These are phyloP conservation scores for Lyophyllum semitale DNA, from an alignment of 768 basidiomycete genomes.

Conservation along the genomic window DNA sequence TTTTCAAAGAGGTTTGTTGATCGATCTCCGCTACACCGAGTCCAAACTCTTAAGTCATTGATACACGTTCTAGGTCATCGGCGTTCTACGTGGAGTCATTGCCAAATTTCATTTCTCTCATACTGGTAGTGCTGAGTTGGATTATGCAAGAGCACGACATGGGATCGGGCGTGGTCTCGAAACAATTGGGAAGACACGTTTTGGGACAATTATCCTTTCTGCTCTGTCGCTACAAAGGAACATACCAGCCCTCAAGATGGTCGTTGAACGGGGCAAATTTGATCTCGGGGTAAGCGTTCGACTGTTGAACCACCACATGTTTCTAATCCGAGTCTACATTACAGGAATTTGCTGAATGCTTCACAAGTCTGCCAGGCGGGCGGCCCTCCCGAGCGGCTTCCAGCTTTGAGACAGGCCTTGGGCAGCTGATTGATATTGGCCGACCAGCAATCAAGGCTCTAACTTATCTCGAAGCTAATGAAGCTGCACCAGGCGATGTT, in stretches of 20 bases:
- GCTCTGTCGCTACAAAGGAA: constrained; percentile 7
- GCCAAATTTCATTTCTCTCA: not conserved
- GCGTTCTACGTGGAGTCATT: not conserved
- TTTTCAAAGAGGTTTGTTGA: constrained; percentile 13
- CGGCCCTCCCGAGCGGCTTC: not conserved
- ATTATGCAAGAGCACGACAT: constrained; percentile 7
- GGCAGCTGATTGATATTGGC: constrained; percentile 9
- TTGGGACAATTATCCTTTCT: constrained; percentile 11
- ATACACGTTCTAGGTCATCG: not conserved
- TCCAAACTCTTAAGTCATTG: not conserved
- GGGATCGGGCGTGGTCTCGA: constrained; percentile 19
- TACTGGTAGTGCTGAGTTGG: constrained; percentile 5
- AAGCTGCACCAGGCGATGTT: constrained; percentile 28
- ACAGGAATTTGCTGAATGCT: not conserved
- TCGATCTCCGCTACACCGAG: not conserved
- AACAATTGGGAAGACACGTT: constrained; percentile 23
- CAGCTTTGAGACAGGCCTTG: constrained; percentile 10
- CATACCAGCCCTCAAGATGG: constrained; percentile 15
- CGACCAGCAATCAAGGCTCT: constrained; percentile 19
- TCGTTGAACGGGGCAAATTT: constrained; percentile 16
- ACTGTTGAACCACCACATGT: not conserved
- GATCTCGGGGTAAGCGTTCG: constrained; percentile 10
- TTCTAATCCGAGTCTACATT: not conserved
- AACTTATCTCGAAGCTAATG: constrained; percentile 30
- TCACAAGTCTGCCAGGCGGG: not conserved